phyloP scores from a whole-genome alignment of 129 eudicot species.

The Scalesia atractyloides region DNA sequence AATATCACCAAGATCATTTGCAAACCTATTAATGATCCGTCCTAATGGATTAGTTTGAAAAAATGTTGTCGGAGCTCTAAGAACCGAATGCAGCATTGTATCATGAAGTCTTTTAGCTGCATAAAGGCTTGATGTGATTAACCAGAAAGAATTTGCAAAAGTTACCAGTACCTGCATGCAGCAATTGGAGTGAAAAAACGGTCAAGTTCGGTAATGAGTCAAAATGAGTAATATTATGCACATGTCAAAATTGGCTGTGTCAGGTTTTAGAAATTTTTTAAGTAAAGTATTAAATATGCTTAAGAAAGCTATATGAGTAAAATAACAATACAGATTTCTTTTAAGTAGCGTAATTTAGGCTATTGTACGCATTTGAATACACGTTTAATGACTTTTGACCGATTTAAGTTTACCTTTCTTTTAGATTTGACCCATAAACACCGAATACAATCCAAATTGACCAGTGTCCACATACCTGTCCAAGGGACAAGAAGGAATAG shows the following conservation, averaged over 20 bases:
- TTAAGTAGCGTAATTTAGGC: too few species aligned
- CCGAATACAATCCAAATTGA: constrained; percentile 1
- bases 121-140: constrained; percentile 83
- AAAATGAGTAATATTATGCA: background rate
- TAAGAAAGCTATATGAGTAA: background rate
- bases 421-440: background rate
- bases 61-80: constrained; percentile 93
- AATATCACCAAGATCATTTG: constrained; percentile 91
- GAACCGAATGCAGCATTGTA: constrained; percentile 72
- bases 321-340: background rate
- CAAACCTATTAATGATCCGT: constrained; percentile 87
- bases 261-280: background rate
- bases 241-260: too few species aligned
- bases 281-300: background rate
- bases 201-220: background rate
- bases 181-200: background rate
- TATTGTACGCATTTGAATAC: background rate
- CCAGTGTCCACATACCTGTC: constrained; percentile 59
- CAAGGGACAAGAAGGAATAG: constrained; percentile 72
- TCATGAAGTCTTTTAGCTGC: constrained; percentile 86
- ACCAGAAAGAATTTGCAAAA: constrained; percentile 81
- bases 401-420: background rate
- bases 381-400: background rate
- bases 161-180: constrained; percentile 76
- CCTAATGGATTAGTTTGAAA: constrained; percentile 94